These are phyloP conservation scores for Helicostylum pulchrum DNA, from an alignment of 192 early-diverging fungal species.

Conservation along the genomic window DNA sequence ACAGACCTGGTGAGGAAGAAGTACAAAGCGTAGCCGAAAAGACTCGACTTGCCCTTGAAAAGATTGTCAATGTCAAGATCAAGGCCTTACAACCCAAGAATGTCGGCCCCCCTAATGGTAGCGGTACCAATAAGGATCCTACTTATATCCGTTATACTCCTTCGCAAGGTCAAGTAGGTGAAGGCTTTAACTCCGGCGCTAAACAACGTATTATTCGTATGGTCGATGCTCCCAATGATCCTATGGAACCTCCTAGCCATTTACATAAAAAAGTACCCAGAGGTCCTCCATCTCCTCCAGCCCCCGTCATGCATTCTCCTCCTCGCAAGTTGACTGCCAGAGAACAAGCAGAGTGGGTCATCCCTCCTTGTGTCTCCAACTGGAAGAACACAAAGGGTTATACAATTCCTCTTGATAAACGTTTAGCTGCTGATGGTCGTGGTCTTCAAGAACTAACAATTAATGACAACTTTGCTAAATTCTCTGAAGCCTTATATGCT, in stretches of 20 bases:
- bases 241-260: conserved; percentile 93
- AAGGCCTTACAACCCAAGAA: conserved; percentile 59
- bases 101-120: conserved; percentile 28
- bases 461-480: conserved; percentile 95
- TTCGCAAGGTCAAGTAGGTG: conserved; percentile 57
- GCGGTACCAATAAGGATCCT: conserved; percentile 60
- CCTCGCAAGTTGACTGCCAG: conserved; percentile 94
- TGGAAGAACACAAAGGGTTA: conserved; percentile 99
- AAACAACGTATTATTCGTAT: conserved; percentile 91
- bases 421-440: conserved; percentile 93
- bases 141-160: conserved; percentile 91
- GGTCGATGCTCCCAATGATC: conserved; percentile 93
- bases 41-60: conserved; percentile 86
- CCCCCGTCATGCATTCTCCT: conserved; percentile 98
- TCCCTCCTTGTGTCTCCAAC: conserved; percentile 98
- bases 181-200: conserved; percentile 68
- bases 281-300: conserved; percentile 84
- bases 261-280: conserved; percentile 89
- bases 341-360: conserved; percentile 95
- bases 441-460: conserved; percentile 87
- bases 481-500: conserved; percentile 90
- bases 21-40: conserved; percentile 82
- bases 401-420: conserved; percentile 98
- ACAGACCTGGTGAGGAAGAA: conserved; percentile 74
- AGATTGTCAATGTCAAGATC: conserved; percentile 77